These are phyloP conservation scores for Cyclospora cayetanensis DNA, from an alignment of 169 alveolate species.

Conservation along the genomic window DNA sequence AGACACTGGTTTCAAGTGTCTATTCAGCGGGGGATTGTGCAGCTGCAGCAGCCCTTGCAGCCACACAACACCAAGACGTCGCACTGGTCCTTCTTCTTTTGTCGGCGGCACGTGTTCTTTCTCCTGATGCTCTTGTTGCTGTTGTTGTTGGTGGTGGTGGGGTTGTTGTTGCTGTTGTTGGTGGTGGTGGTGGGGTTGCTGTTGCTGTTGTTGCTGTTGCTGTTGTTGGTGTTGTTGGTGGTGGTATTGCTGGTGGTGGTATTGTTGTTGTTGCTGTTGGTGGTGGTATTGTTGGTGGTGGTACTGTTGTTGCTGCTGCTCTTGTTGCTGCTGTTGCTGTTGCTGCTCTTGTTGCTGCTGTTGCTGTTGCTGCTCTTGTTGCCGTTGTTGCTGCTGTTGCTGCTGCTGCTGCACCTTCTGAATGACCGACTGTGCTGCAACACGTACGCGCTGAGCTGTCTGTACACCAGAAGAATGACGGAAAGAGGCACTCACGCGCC, in stretches of 20 bases:
- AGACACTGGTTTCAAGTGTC: not conserved
- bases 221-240: not conserved
- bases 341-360: not conserved
- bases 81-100: not conserved
- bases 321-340: not conserved
- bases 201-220: not conserved
- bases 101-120: not conserved
- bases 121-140: not conserved
- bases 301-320: not conserved
- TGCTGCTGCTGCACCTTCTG: slow-evolving; percentile 1
- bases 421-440: slow-evolving; percentile 2
- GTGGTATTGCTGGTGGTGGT: no score
- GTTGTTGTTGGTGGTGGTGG: no score
- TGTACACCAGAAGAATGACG: not conserved
- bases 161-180: no score
- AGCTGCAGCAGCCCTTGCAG: slow-evolving; percentile 18
- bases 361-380: not conserved
- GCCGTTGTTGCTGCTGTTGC: not conserved
- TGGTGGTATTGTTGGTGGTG: no score
- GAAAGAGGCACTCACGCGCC: not conserved
- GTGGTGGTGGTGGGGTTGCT: no score
- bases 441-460: slow-evolving; percentile 10
- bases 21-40: not conserved
- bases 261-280: no score
- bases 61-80: not conserved